Percentiles rank a stretch among this genome's conserved stretches.
These are phyloP conservation scores for Trametes maxima DNA, from an alignment of 768 basidiomycete species.

Conservation along the genomic window DNA sequence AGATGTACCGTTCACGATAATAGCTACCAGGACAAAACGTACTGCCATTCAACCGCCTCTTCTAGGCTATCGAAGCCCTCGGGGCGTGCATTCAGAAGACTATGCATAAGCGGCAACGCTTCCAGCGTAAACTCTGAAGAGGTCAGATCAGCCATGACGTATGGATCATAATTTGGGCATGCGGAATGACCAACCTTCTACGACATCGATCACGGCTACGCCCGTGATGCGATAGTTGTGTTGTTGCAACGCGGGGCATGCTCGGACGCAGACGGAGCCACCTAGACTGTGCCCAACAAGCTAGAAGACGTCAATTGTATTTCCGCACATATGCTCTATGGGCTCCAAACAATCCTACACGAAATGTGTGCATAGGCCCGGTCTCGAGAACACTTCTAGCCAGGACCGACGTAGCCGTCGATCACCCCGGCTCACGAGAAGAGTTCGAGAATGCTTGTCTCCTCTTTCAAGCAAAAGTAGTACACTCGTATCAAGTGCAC, in stretches of 20 bases:
- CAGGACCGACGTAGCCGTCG: too few relatives aligned
- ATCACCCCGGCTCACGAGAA: too few relatives aligned
- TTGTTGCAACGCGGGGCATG: slow-evolving; percentile 66
- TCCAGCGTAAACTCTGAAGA: slow-evolving; percentile 85
- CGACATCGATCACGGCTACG: slow-evolving; percentile 56
- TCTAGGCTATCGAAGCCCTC: slow-evolving; percentile 82
- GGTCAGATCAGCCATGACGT: background rate
- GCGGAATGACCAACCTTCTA: slow-evolving; percentile 21
- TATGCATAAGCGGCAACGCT: slow-evolving; percentile 91
- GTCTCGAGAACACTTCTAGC: too few relatives aligned
- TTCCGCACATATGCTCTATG: background rate
- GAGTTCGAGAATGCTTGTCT: too few relatives aligned
- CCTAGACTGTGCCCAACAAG: slow-evolving; percentile 94
- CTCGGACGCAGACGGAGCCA: slow-evolving; percentile 81
- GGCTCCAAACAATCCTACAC: too few relatives aligned
- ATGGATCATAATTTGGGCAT: too few relatives aligned
- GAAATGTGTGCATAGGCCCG: too few relatives aligned
- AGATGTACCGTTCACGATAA: background rate
- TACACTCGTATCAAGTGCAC: too few relatives aligned
- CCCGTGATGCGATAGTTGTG: slow-evolving; percentile 73
- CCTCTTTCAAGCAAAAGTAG: too few relatives aligned
- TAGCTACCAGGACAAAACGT: slow-evolving; percentile 33
- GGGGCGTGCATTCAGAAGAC: slow-evolving; percentile 82
- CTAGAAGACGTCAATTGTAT: background rate
- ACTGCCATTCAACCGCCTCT: slow-evolving; percentile 97